A percentile compares a stretch with the other conserved stretches of the same genome.
phyloP scores from a whole-genome alignment of 352 stramenopile species.

The Pythium aquatile region DNA sequence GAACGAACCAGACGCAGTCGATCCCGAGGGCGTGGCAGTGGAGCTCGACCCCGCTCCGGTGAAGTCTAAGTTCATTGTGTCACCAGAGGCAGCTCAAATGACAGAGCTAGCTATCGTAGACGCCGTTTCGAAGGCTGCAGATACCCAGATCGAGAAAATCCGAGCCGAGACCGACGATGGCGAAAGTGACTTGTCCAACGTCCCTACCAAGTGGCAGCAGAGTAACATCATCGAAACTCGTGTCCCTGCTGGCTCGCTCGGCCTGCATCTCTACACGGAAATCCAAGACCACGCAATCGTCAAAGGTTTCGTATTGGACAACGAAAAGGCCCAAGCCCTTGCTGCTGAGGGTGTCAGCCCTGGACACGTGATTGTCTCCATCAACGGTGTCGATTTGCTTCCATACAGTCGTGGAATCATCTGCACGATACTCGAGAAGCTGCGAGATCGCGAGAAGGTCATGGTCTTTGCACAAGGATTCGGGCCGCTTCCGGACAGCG shows the following conservation, averaged over 20 bases:
- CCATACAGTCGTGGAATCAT: slow-evolving; percentile 37
- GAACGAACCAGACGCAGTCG: not conserved
- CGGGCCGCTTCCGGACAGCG: slow-evolving; percentile 22
- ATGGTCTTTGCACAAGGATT: slow-evolving; percentile 52
- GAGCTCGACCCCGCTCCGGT: not conserved
- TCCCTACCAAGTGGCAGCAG: slow-evolving; percentile 20
- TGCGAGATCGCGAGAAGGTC: slow-evolving; percentile 50
- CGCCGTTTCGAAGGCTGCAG: slow-evolving; percentile 10
- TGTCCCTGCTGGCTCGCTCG: slow-evolving; percentile 47
- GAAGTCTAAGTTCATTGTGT: slow-evolving; percentile 5
- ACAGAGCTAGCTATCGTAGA: slow-evolving; percentile 16
- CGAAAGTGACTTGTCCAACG: not conserved
- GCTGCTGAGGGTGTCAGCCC: slow-evolving; percentile 31
- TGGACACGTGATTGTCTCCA: slow-evolving; percentile 44
- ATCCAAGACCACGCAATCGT: slow-evolving; percentile 54
- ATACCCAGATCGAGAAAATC: slow-evolving; percentile 10
- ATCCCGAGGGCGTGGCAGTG: not conserved
- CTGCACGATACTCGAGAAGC: slow-evolving; percentile 48
- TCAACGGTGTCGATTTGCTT: slow-evolving; percentile 59
- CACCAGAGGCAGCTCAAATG: slow-evolving; percentile 13
- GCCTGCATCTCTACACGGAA: slow-evolving; percentile 58
- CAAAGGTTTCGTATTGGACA: slow-evolving; percentile 53
- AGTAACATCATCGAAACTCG: slow-evolving; percentile 36
- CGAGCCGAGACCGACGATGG: not conserved
- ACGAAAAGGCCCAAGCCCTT: slow-evolving; percentile 37